Evolutionary conservation across 495 filamentous ascomycete genomes (phyloP).

Genomic region (Thermochaetoides thermophila): DNA sequence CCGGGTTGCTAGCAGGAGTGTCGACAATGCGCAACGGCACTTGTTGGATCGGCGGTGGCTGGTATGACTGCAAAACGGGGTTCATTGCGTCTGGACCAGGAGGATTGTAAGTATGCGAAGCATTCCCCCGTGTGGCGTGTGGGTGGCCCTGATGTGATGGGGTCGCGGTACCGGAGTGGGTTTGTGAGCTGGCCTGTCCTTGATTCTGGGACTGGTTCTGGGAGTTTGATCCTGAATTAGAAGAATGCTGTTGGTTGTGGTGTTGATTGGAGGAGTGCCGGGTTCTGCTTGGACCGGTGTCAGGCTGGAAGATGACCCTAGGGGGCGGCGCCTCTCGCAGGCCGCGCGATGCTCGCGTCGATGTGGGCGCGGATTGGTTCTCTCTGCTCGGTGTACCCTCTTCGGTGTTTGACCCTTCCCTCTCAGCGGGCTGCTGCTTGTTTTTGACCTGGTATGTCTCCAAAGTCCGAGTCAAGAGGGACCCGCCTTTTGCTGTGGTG

Average conservation of each 20-base stretch:
- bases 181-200: conserved; percentile 9
- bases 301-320: conserved; percentile 68
- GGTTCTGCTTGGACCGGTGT: conserved; percentile 45
- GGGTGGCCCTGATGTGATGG: conserved; percentile 12
- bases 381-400: conserved; percentile 51
- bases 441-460: conserved; percentile 48
- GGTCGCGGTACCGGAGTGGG: conserved; percentile 8
- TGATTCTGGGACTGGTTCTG: conserved; percentile 16
- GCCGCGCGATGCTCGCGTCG: conserved; percentile 46
- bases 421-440: conserved; percentile 21
- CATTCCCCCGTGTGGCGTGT: conserved; percentile 21
- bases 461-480: conserved; percentile 57
- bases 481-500: conserved; percentile 57
- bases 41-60: conserved; percentile 39
- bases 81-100: conserved; percentile 28
- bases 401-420: conserved; percentile 38
- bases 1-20: conserved; percentile 53
- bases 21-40: conserved; percentile 51
- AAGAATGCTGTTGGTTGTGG: too few species aligned
- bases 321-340: conserved; percentile 67
- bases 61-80: conserved; percentile 40
- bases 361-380: conserved; percentile 42
- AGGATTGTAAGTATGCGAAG: conserved; percentile 24
- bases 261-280: conserved; percentile 39
- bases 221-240: conserved; percentile 8